Percentiles rank a stretch among this genome's conserved stretches.
These are phyloP conservation scores for Bryoglossum gracile DNA, from an alignment of 495 filamentous ascomycete species.

Conservation along the genomic window DNA sequence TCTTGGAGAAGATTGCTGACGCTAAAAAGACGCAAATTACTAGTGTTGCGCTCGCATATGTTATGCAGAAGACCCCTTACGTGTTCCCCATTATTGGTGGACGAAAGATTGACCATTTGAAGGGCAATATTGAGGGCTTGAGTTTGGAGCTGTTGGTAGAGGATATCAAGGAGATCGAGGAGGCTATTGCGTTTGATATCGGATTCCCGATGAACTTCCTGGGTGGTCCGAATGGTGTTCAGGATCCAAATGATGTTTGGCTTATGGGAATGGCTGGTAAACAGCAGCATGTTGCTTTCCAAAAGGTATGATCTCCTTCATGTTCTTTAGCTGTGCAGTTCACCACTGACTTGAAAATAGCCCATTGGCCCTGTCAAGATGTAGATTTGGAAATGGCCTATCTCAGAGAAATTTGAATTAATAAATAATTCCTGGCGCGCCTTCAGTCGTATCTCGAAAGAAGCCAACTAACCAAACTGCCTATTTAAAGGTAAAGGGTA, in stretches of 20 bases:
- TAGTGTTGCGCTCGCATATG: slow-evolving; percentile 64
- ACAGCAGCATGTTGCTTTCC: slow-evolving; percentile 37
- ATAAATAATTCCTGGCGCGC: no score
- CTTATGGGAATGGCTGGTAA: slow-evolving; percentile 37
- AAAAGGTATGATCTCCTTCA: slow-evolving; percentile 16
- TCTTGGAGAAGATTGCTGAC: slow-evolving; percentile 52
- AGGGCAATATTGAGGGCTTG: slow-evolving; percentile 62
- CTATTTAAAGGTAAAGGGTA: no score
- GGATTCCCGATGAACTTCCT: slow-evolving; percentile 55
- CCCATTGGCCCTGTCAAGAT: slow-evolving; percentile 4
- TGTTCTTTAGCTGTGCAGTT: background rate
- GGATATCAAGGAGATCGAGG: slow-evolving; percentile 60
- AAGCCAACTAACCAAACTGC: no score
- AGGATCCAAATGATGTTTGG: slow-evolving; percentile 35
- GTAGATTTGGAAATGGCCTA: no score
- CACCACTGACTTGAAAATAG: slow-evolving; percentile 4
- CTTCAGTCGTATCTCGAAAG: no score
- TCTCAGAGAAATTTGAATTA: no score
- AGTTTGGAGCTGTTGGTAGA: slow-evolving; percentile 46
- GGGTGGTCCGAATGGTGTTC: slow-evolving; percentile 31
- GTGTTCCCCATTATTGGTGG: slow-evolving; percentile 71
- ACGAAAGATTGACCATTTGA: slow-evolving; percentile 51
- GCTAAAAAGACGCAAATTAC: slow-evolving; percentile 44
- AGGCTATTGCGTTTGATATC: slow-evolving; percentile 50
- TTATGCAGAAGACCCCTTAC: slow-evolving; percentile 64